phyloP scores from a whole-genome alignment of 148 eudicot species.

The Camellia granthamiana region DNA sequence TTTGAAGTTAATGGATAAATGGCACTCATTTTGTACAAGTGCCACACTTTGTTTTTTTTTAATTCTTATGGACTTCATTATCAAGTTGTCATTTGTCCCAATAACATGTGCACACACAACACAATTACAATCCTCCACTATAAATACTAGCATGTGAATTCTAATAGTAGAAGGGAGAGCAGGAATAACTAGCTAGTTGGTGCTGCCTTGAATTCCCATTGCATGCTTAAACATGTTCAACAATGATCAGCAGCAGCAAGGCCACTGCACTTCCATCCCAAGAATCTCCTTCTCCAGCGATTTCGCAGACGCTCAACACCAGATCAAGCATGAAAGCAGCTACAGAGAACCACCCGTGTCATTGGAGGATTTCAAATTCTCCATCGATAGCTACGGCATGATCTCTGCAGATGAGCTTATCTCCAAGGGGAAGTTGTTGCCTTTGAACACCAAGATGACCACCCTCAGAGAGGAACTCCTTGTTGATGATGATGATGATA shows the following conservation, averaged over 20 bases:
- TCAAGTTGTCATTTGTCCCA: background rate
- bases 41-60: background rate
- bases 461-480: conserved; percentile 46
- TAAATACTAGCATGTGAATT: conserved; percentile 6
- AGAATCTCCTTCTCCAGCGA: conserved; percentile 46
- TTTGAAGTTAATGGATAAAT: background rate
- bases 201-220: conserved; percentile 14
- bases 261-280: conserved; percentile 19
- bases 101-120: background rate
- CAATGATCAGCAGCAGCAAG: conserved; percentile 23
- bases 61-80: background rate
- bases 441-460: conserved; percentile 28
- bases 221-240: conserved; percentile 32
- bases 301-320: conserved; percentile 30
- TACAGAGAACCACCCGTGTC: conserved; percentile 41
- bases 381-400: conserved; percentile 16
- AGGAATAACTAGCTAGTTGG: background rate
- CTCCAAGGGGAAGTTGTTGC: conserved; percentile 32
- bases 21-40: background rate
- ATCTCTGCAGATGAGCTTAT: conserved; percentile 39
- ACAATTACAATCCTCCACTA: background rate
- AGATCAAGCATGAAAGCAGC: conserved; percentile 11
- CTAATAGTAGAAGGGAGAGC: background rate
- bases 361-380: conserved; percentile 41
- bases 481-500: conserved; percentile 33